phyloP scores from a whole-genome alignment of 805 yeast species.

The Ogataea trehaloabstinens region DNA sequence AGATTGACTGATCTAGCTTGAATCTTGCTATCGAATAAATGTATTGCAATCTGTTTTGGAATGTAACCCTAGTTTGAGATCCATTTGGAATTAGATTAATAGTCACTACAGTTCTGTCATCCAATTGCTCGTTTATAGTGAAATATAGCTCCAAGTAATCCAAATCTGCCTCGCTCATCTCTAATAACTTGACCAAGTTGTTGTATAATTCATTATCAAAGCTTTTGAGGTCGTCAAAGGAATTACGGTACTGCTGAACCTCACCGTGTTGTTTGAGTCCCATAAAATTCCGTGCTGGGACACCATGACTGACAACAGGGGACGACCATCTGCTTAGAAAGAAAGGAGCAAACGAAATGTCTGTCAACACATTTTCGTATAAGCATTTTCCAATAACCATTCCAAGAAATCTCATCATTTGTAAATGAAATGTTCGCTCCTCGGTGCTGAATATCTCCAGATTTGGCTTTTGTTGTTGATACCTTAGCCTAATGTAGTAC shows the following conservation, averaged over 20 bases:
- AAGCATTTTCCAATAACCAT: conserved; percentile 84
- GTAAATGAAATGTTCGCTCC: conserved; percentile 22
- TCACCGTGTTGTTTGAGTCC: conserved; percentile 17
- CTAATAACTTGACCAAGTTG: conserved; percentile 60
- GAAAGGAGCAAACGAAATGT: conserved; percentile 81
- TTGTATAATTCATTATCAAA: conserved; percentile 67
- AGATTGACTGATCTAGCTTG: conserved; percentile 63
- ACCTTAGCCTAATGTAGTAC: conserved; percentile 25
- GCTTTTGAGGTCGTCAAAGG: conserved; percentile 75
- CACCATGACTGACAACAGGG: conserved; percentile 28
- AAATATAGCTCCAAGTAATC: conserved; percentile 63
- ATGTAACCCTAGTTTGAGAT: conserved; percentile 50
- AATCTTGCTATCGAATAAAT: conserved; percentile 76
- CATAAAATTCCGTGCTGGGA: conserved; percentile 19
- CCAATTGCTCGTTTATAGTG: conserved; percentile 52
- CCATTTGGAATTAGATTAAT: conserved; percentile 68
- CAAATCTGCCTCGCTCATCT: conserved; percentile 54
- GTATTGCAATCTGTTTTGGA: conserved; percentile 64
- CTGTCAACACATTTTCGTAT: conserved; percentile 77
- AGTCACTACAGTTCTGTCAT: conserved; percentile 33
- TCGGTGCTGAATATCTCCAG: conserved; percentile 29
- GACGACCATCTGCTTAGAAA: conserved; percentile 66
- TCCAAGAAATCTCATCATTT: conserved; percentile 64
- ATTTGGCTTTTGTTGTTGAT: conserved; percentile 22
- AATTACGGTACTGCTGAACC: conserved; percentile 42